Evolutionary conservation across 2,329 filamentous ascomycete species (phyloP).

Genomic region (Fusarium nematophilum): DNA sequence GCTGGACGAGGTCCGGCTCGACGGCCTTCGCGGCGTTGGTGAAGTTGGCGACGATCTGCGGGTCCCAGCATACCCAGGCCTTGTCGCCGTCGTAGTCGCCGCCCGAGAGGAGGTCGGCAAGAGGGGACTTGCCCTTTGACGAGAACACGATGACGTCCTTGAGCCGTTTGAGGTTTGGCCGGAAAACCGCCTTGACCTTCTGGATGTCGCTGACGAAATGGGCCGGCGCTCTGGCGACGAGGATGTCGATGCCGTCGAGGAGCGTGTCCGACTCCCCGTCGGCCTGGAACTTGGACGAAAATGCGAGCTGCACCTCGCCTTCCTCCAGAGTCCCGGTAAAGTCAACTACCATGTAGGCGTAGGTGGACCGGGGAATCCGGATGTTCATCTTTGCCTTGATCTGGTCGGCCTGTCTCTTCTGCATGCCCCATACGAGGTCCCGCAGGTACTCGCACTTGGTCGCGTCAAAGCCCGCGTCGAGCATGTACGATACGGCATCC

Average conservation of each 20-base stretch:
- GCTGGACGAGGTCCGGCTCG: constrained; percentile 56
- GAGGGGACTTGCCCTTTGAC: constrained; percentile 66
- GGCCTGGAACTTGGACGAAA: constrained; percentile 72
- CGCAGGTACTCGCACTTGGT: constrained; percentile 60
- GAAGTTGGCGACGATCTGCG: constrained; percentile 73
- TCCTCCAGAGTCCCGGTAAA: constrained; percentile 70
- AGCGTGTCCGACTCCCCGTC: constrained; percentile 64
- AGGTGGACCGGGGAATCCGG: constrained; percentile 69
- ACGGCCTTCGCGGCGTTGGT: constrained; percentile 60
- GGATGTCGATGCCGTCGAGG: constrained; percentile 67
- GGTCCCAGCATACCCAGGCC: constrained; percentile 84
- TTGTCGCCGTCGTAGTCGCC: constrained; percentile 86
- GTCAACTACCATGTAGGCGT: constrained; percentile 75
- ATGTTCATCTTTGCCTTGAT: constrained; percentile 70
- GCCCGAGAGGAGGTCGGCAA: constrained; percentile 79
- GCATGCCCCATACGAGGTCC: constrained; percentile 58
- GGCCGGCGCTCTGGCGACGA: constrained; percentile 77
- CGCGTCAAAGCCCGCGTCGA: constrained; percentile 71
- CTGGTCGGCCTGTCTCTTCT: constrained; percentile 63
- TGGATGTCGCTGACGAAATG: constrained; percentile 80
- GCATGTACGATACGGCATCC: constrained; percentile 65
- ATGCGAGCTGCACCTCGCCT: constrained; percentile 75
- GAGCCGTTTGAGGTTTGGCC: constrained; percentile 71
- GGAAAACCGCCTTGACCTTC: constrained; percentile 69
- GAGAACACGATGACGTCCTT: constrained; percentile 87